Conservation (phyloP, 1,139 yeast genomes). For the Suhomyces chickasaworum region DNA sequence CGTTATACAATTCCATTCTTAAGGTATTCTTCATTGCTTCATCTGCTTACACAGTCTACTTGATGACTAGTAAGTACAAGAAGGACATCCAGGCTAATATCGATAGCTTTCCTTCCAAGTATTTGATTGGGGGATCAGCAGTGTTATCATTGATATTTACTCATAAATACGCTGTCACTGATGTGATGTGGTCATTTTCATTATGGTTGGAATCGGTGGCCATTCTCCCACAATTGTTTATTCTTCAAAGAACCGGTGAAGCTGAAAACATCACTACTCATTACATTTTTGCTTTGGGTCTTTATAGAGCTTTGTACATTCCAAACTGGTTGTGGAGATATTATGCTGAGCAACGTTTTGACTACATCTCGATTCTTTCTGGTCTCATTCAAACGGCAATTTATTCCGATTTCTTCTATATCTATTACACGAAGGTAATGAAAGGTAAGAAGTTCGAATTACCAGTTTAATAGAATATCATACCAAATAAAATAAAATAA, state of each 20-base stretch:
- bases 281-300: conserved; percentile 89
- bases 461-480: conserved; percentile 54
- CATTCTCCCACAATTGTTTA: conserved; percentile 86
- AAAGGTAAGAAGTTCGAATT: conserved; percentile 80
- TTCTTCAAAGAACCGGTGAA: conserved; percentile 87
- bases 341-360: conserved; percentile 65
- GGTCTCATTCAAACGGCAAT: conserved; percentile 84
- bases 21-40: conserved; percentile 78
- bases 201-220: conserved; percentile 90
- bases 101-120: conserved; percentile 79
- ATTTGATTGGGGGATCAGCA: conserved; percentile 65
- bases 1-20: conserved; percentile 78
- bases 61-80: conserved; percentile 66
- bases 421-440: conserved; percentile 78
- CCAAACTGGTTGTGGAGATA: conserved; percentile 96
- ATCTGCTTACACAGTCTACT: conserved; percentile 71
- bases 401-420: conserved; percentile 93
- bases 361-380: conserved; percentile 69
- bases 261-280: conserved; percentile 87
- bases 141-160: conserved; percentile 67
- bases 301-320: conserved; percentile 84
- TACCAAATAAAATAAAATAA: background rate
- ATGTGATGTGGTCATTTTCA: conserved; percentile 74
- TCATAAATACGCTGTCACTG: conserved; percentile 60
- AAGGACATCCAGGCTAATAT: conserved; percentile 51